Evolutionary conservation across 2,329 filamentous ascomycete genomes (phyloP), one percentile per base, ranked within the genome.

Genomic region (Basipetospora chlamydospora): DNA sequence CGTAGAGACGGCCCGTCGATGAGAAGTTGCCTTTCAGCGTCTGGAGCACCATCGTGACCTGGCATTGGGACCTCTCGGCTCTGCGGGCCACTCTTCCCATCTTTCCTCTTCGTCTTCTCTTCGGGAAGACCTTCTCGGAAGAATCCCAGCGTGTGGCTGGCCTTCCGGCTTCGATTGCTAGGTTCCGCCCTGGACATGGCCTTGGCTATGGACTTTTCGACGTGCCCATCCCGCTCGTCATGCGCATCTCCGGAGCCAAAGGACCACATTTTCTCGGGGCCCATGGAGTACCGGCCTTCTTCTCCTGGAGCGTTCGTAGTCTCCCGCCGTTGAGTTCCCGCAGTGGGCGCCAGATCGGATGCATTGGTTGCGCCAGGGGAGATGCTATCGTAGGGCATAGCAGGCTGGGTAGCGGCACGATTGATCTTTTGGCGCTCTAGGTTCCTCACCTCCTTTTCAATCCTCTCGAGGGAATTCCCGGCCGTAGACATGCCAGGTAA

Each of bases 111-210:
- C 28, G 54, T 49, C 47, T 68, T 69, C 30, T 77, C 71, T 37
- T 75, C 68, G 3, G 53, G 50, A n/a, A 77, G 55, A 23, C 72
- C 74, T 51, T 79, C 73, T 42, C 73, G 75, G 59, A 80, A 80
- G 47, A 79, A 75, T 2, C 75, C 64, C 40, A 80, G 57, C 44
- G 72, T 77, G 51, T 79, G 74, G 46, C 73, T 79, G 26, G 75
- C 69, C 53, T 79, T 80, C 44, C 75, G 69, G 47, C 74, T 82
- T 37, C 75, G 69, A 48, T 70, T 76, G 46, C 64, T 70, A 28
- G 63, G 71, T 46, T 77, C 73, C n/a, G 68, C 58, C 3, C 73
- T 72, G 13, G 70, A 64, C 48, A 77, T 61, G 20, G 69, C 70
- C 43, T 77, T 71, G 5, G 70, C 63, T 35, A 78, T 70, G n/a